Evolutionary conservation across 2,329 filamentous ascomycete species (phyloP).

Genomic region (Thelonectria rubi): DNA sequence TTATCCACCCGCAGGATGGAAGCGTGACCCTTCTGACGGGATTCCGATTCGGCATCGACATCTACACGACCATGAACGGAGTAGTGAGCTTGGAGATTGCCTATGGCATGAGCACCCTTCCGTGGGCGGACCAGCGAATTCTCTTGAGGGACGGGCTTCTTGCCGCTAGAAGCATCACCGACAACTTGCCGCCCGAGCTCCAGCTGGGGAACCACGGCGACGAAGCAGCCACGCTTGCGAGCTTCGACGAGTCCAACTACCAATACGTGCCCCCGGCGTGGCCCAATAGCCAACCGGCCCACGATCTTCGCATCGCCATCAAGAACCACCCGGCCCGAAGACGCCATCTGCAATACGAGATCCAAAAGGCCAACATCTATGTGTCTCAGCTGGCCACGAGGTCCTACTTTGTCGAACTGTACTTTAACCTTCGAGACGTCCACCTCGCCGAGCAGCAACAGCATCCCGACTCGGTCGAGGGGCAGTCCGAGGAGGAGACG

Average conservation of each 20-base stretch:
- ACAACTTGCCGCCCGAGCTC: slow-evolving; percentile 74
- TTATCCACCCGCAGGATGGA: slow-evolving; percentile 74
- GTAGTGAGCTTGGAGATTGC: slow-evolving; percentile 83
- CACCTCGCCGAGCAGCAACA: slow-evolving; percentile 60
- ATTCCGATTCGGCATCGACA: slow-evolving; percentile 81
- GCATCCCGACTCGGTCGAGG: slow-evolving; percentile 48
- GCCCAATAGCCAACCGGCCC: slow-evolving; percentile 54
- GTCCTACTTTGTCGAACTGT: slow-evolving; percentile 87
- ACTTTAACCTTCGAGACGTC: slow-evolving; percentile 78
- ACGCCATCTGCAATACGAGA: slow-evolving; percentile 78
- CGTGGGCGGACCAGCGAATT: slow-evolving; percentile 80
- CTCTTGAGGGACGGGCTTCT: slow-evolving; percentile 76
- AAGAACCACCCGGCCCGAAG: slow-evolving; percentile 60
- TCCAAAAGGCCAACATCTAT: slow-evolving; percentile 92
- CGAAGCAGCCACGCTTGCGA: slow-evolving; percentile 49
- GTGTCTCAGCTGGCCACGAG: slow-evolving; percentile 82
- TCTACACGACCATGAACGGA: slow-evolving; percentile 83
- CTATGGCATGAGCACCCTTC: slow-evolving; percentile 80
- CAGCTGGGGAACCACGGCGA: slow-evolving; percentile 59
- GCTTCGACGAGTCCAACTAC: slow-evolving; percentile 56
- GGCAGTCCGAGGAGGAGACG: slow-evolving; percentile 49
- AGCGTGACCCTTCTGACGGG: slow-evolving; percentile 77
- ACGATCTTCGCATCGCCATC: slow-evolving; percentile 61
- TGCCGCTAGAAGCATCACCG: slow-evolving; percentile 73
- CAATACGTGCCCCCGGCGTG: slow-evolving; percentile 63